Evolutionary conservation across 192 early-diverging fungal genomes (phyloP).

Genomic region (Cladochytrium replicatum): DNA sequence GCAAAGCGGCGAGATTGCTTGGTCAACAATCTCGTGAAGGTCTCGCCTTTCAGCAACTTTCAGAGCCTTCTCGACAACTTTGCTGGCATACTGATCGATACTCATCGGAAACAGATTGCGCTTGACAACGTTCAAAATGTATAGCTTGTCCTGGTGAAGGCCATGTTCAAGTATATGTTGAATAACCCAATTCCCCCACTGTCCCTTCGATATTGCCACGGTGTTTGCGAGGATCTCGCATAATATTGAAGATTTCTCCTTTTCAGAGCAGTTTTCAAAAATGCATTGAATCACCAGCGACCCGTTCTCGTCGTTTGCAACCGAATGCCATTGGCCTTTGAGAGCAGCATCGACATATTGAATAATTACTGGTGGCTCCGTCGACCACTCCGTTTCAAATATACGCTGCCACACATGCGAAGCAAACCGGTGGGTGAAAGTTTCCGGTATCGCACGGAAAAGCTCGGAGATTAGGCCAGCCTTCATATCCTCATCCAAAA

Average conservation of each 20-base stretch:
- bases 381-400: constrained; percentile 58
- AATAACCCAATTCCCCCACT: constrained; percentile 80
- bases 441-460: constrained; percentile 51
- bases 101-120: constrained; percentile 39
- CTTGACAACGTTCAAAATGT: constrained; percentile 33
- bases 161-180: constrained; percentile 67
- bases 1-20: constrained; percentile 17
- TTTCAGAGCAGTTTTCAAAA: constrained; percentile 59
- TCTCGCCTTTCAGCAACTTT: constrained; percentile 32
- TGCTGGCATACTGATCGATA: constrained; percentile 65
- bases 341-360: constrained; percentile 47
- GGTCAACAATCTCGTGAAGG: constrained; percentile 35
- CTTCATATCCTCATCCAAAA: constrained; percentile 50
- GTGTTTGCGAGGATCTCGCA: constrained; percentile 51
- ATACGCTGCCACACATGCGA: constrained; percentile 77
- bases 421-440: constrained; percentile 63
- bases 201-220: constrained; percentile 55
- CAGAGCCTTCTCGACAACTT: constrained; percentile 66
- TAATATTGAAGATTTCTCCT: constrained; percentile 55
- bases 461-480: constrained; percentile 49
- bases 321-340: constrained; percentile 48
- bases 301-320: constrained; percentile 69
- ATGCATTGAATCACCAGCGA: constrained; percentile 68
- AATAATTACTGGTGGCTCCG: constrained; percentile 41
- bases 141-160: constrained; percentile 37